These are phyloP conservation scores for Mycena sp. DNA, from an alignment of 1,284 basidiomycete species.

Conservation along the genomic window DNA sequence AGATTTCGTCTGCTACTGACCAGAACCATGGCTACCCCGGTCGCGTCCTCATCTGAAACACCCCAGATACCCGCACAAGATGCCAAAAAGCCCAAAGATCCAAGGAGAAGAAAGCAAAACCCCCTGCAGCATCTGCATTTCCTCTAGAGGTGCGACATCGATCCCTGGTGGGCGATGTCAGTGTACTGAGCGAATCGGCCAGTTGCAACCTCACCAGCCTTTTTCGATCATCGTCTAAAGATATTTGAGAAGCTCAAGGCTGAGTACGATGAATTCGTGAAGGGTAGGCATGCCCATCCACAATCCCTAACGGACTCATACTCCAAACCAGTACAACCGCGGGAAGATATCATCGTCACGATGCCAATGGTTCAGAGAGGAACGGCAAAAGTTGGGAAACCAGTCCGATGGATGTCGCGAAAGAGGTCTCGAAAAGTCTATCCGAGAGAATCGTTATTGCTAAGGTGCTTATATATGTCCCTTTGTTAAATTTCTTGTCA, in stretches of 20 bases:
- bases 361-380: constrained; percentile 86
- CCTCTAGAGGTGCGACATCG: constrained; percentile 67
- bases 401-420: constrained; percentile 93
- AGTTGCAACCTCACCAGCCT: constrained; percentile 90
- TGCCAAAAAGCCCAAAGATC: constrained; percentile 11
- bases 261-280: constrained; percentile 85
- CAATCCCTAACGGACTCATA: constrained; percentile 6
- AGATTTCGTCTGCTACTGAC: constrained; percentile 11
- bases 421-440: constrained; percentile 87
- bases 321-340: constrained; percentile 76
- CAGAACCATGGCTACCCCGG: constrained; percentile 48
- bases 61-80: constrained; percentile 2
- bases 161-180: constrained; percentile 3
- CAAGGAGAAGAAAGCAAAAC: constrained; percentile 47
- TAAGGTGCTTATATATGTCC: constrained; percentile 65
- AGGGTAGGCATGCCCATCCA: constrained; percentile 56
- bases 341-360: constrained; percentile 87
- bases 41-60: constrained; percentile 22
- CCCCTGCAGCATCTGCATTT: constrained; percentile 52
- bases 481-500: not conserved
- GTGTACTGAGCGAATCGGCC: constrained; percentile 27
- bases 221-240: constrained; percentile 90
- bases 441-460: constrained; percentile 94
- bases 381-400: constrained; percentile 95
- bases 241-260: constrained; percentile 92